Evolutionary conservation across 495 filamentous ascomycete genomes (phyloP).

Genomic region (Penicillium canariense): DNA sequence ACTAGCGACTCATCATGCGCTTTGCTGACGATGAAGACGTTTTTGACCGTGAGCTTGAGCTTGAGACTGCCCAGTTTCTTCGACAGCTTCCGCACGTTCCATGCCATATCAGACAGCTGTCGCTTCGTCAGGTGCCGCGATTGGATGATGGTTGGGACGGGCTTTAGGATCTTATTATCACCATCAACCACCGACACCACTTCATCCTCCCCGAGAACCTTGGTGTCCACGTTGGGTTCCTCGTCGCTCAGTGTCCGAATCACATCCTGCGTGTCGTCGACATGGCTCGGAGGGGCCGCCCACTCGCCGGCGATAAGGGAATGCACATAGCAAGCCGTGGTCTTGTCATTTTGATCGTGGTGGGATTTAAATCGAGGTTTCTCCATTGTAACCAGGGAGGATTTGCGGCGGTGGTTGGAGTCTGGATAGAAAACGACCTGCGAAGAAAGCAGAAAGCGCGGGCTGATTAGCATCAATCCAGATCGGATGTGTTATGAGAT

Average conservation of each 20-base stretch:
- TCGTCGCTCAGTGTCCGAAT: constrained; percentile 23
- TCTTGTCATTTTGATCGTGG: constrained; percentile 39
- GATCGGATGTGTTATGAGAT: background rate
- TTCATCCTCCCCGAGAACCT: constrained; percentile 17
- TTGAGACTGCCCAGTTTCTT: constrained; percentile 78
- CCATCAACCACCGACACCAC: constrained; percentile 20
- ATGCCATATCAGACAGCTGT: constrained; percentile 92
- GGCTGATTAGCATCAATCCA: background rate
- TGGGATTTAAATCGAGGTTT: constrained; percentile 39
- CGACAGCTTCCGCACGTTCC: constrained; percentile 86
- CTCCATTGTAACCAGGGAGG: constrained; percentile 70
- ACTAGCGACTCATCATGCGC: constrained; percentile 81
- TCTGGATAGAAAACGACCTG: constrained; percentile 75
- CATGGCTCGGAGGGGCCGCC: constrained; percentile 20
- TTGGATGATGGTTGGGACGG: constrained; percentile 38
- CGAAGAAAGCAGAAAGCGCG: background rate
- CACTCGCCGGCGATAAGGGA: constrained; percentile 64
- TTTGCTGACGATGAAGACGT: constrained; percentile 87
- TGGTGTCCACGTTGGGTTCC: constrained; percentile 18
- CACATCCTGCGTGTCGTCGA: constrained; percentile 32
- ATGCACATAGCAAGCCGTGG: constrained; percentile 81
- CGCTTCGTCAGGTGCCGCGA: constrained; percentile 82
- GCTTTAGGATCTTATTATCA: constrained; percentile 21
- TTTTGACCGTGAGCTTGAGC: constrained; percentile 75
- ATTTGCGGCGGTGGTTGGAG: constrained; percentile 76